These are phyloP conservation scores for Niveomyces coronatus DNA, from an alignment of 2,329 filamentous ascomycete genomes.

Conservation along the genomic window DNA sequence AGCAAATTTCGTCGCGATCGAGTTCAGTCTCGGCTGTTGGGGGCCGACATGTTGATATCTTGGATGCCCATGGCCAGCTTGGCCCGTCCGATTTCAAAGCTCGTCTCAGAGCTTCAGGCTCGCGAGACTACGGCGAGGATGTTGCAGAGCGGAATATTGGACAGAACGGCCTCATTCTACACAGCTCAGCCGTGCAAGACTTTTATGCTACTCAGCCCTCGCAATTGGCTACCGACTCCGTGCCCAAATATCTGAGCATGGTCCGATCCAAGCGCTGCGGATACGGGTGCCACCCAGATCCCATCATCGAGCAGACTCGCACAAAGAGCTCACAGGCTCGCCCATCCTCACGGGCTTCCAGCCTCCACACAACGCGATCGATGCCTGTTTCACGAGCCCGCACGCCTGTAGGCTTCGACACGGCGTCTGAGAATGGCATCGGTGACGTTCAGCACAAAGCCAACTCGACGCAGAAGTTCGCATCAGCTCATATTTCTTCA, in stretches of 20 bases:
- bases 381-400: background rate
- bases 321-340: background rate
- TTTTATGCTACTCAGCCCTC: constrained; percentile 22
- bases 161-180: constrained; percentile 24
- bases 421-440: too few relatives aligned
- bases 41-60: constrained; percentile 37
- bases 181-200: constrained; percentile 23
- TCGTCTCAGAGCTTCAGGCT: constrained; percentile 39
- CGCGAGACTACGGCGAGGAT: constrained; percentile 51
- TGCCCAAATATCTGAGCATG: background rate
- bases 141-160: constrained; percentile 51
- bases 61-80: constrained; percentile 47
- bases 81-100: constrained; percentile 37
- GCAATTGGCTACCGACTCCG: too few relatives aligned
- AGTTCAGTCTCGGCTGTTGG: background rate
- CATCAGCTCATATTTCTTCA: background rate
- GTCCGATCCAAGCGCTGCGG: constrained; percentile 7
- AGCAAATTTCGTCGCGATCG: background rate
- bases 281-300: background rate
- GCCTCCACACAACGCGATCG: background rate
- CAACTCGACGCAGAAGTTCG: too few relatives aligned
- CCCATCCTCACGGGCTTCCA: background rate
- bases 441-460: too few relatives aligned
- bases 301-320: background rate
- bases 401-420: background rate